Base-by-base conservation (phyloP, 306 rosid genomes). In the Lathyrus aphaca region DNA sequence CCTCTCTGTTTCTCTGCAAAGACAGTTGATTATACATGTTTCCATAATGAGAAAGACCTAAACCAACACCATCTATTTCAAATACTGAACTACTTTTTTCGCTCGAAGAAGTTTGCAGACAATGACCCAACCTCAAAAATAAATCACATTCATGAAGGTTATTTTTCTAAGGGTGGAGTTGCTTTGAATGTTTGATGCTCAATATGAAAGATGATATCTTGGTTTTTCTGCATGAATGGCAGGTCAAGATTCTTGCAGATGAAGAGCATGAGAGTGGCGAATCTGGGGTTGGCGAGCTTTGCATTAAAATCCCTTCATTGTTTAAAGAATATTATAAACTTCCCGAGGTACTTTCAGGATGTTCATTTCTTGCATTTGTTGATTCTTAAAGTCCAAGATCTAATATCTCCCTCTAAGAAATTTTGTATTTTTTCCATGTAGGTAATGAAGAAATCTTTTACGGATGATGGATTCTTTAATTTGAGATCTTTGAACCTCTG, bases 311-410 rank as follows among this genome's bases (percentile, higher is more conserved):
- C 76, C 87, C 99, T 78, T 89, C 95, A 0, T 77, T 79, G 80
- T 94, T 94, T 66, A 91, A 75, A 80, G 92, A 89, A 81, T 91
- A 91, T 72, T 94, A 91, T 91, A 89, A 89, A 73, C 97, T 83
- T 83, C 91, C 97, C 1, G 80, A 94, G 99, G 97, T 87, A 84
- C 66, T 64, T 71, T 69, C 49, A 66, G 54, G 70, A 68, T 71
- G 50, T 48, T 74, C 56, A 25, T 9, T 66, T 73, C 57, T 66
- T 57, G 39, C 21, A 69, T 74, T 68, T 23, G 16, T 44, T 35
- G 13, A 35, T 64, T 77, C 44, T 49, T 15, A 73, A 68, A 55
- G 37, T 32, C 37, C 8, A 1, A 32, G 8, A 32, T 32, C 10
- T 45, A 48, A 38, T 25, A 39, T 57, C 18, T 57, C 23, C 42